A percentile compares a stretch with the other conserved stretches of the same genome.
phyloP scores from a whole-genome alignment of 148 eudicot species.

The Euryodendron excelsum region DNA sequence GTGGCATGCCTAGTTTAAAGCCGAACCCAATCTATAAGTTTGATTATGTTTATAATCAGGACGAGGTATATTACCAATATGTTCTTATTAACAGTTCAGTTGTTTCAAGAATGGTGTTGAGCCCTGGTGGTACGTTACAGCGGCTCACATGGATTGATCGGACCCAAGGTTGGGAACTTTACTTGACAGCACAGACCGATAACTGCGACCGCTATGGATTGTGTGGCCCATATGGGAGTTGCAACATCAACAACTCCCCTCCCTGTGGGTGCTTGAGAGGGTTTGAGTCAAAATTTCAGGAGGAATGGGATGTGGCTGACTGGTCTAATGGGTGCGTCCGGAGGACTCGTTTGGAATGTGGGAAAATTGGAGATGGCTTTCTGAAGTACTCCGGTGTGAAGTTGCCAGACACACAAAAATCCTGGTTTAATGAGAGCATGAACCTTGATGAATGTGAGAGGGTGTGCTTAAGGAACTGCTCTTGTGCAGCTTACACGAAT shows the following conservation, averaged over 20 bases:
- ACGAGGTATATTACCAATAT: constrained; percentile 3
- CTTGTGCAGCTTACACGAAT: constrained; percentile 23
- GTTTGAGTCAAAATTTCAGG: constrained; percentile 12
- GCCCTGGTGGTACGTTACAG: neutral
- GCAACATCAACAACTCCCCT: constrained; percentile 12
- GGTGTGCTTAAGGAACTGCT: constrained; percentile 18
- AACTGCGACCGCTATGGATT: constrained; percentile 18
- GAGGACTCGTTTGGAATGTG: constrained; percentile 12
- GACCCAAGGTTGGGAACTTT: constrained; percentile 5
- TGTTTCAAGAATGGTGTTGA: constrained; percentile 11
- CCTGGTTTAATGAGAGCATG: constrained; percentile 18
- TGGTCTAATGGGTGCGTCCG: constrained; percentile 28
- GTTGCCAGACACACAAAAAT: constrained; percentile 21
- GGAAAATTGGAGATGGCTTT: constrained; percentile 16
- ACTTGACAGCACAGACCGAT: constrained; percentile 9
- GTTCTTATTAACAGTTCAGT: neutral
- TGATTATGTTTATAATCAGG: neutral
- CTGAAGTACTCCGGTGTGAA: constrained; percentile 16
- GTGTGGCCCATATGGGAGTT: constrained; percentile 27
- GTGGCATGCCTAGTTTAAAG: constrained; percentile 5
- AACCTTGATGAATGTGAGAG: constrained; percentile 12
- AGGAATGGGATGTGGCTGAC: constrained; percentile 17
- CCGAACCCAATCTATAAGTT: neutral
- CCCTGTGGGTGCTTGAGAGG: constrained; percentile 23
- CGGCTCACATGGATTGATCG: constrained; percentile 16